Percentiles rank a stretch among this genome's conserved stretches.
Evolutionary conservation across 106 monocot genomes (phyloP).

Genomic region (Apostasia ramifera): DNA sequence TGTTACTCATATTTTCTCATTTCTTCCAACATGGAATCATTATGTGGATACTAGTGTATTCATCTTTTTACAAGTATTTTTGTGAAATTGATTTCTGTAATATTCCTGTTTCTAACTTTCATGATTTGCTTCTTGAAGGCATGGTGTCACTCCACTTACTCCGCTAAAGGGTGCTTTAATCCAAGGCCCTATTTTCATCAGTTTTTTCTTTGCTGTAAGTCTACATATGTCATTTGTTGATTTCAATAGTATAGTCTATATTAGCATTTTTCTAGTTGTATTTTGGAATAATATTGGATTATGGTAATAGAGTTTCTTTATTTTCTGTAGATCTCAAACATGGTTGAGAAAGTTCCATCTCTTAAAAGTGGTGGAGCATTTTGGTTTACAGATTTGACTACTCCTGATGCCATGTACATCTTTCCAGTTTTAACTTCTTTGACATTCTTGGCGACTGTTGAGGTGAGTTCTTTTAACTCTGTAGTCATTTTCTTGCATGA

Average conservation of each 20-base stretch:
- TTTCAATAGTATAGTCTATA: background rate
- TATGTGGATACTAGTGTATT: too few species aligned
- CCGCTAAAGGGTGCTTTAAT: constrained; percentile 85
- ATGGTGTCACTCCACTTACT: constrained; percentile 90
- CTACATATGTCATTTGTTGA: background rate
- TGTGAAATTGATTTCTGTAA: background rate
- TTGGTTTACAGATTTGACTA: constrained; percentile 98
- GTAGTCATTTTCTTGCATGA: background rate
- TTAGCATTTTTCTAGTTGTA: background rate
- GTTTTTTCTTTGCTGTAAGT: constrained; percentile 93
- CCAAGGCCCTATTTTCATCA: constrained; percentile 91
- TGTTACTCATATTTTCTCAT: too few species aligned
- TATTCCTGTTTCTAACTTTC: constrained; percentile 6
- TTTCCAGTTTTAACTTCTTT: constrained; percentile 76
- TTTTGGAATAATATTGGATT: background rate
- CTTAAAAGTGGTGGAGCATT: constrained; percentile 80
- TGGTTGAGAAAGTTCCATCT: constrained; percentile 98
- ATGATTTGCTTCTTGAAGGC: constrained; percentile 35
- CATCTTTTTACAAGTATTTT: too few species aligned
- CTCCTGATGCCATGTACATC: constrained; percentile 62
- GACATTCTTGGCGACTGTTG: constrained; percentile 75
- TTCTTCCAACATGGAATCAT: too few species aligned
- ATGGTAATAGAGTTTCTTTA: background rate
- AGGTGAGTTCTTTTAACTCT: constrained; percentile 42
- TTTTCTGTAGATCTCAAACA: constrained; percentile 67